These are phyloP conservation scores for Blastomyces emzantsi DNA, from an alignment of 2,329 filamentous ascomycete genomes.

Conservation along the genomic window DNA sequence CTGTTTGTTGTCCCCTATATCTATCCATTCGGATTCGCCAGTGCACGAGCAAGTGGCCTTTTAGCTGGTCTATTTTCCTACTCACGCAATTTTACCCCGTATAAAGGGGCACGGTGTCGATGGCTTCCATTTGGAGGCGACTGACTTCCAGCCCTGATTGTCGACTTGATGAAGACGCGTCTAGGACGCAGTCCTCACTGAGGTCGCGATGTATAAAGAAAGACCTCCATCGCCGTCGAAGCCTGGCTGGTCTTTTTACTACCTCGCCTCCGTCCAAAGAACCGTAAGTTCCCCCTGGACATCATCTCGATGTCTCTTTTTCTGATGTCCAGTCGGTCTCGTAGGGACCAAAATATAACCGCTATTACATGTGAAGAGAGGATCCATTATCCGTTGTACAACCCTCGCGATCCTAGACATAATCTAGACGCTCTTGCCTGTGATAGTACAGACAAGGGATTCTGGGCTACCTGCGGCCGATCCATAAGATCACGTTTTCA, in stretches of 20 bases:
- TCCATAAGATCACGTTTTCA: slow-evolving; percentile 8
- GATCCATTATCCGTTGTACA: slow-evolving; percentile 29
- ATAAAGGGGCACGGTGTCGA: background rate
- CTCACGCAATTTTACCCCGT: background rate
- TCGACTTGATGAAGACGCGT: background rate
- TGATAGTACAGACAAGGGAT: background rate
- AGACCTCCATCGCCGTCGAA: slow-evolving; percentile 4
- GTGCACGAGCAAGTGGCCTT: background rate
- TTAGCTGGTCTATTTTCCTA: background rate
- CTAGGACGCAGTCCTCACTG: background rate
- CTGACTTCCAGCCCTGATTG: background rate
- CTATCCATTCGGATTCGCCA: too few species aligned
- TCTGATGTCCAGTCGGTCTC: background rate
- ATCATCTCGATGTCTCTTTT: background rate
- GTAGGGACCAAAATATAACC: background rate
- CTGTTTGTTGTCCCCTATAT: background rate
- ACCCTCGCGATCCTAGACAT: slow-evolving; percentile 30
- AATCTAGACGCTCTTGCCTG: slow-evolving; percentile 20
- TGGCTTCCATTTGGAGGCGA: slow-evolving; percentile 1
- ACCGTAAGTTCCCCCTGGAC: background rate
- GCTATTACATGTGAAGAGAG: slow-evolving; percentile 25
- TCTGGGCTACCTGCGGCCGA: slow-evolving; percentile 9
- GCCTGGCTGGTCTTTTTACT: slow-evolving; percentile 8
- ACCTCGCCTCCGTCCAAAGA: background rate
- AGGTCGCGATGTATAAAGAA: background rate